Base-by-base conservation (phyloP, 495 filamentous ascomycete genomes). In the Lepraria neglecta region DNA sequence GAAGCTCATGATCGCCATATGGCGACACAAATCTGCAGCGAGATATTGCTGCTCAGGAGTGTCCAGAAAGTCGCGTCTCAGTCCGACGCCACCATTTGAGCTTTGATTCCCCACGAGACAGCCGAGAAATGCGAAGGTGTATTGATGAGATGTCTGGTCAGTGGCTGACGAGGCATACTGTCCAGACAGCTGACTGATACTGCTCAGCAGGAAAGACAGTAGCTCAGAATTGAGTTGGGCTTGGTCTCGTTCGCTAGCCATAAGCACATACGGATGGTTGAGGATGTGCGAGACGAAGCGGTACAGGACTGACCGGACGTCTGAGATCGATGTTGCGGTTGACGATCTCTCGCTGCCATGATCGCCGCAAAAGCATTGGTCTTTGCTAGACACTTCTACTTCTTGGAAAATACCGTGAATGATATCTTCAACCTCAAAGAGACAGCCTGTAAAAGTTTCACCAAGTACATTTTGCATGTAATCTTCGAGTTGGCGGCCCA, bases 401-500 rank as follows among this genome's bases (percentile, higher is more conserved):
- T 66, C 60, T 21, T 62, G 58, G n/a, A 66, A 66, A 17, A 66
- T 55, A 28, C 38, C 47, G 21, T 59, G 40, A 24, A 66, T 43
- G 14, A 63, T 55, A 44, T 66, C 64, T 27, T 66, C 64, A 17
- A 66, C 51, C 56, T 66, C 64, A 31, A 66, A 66, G 12, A 63
- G 45, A 19, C 64, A 66, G 21, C 64, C 64, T 1, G 64, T 45
- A 47, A 66, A 66, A 11, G 21, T 44, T 40, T 54, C 51, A 15
- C 55, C 65, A 15, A 73, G 55, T 4, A 71, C 58, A 5, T 56
- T 42, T 55, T 73, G 70, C 63, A 79, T 71, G 58, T 68, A 79
- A 58, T 74, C 71, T 43, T 79, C 77, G 4, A 69, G 67, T 44
- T 74, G 74, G 10, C 66, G 76, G 33, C 68, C 73, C 10, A 77